These are phyloP conservation scores for Trichopus zeylanicus DNA, from an alignment of 116 monocot species.

Conservation along the genomic window DNA sequence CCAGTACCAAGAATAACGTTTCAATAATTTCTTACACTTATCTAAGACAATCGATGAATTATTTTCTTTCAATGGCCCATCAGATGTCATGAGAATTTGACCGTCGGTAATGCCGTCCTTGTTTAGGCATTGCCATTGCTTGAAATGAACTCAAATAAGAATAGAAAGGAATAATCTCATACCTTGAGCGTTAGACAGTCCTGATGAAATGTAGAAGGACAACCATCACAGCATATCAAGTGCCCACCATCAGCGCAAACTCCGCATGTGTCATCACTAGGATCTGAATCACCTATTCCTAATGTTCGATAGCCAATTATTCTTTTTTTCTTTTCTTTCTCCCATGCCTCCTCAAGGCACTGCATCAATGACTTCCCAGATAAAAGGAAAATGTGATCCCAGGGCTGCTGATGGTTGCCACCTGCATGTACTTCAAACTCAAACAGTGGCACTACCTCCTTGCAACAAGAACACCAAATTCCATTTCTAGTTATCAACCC, in stretches of 20 bases:
- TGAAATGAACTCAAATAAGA: neutral
- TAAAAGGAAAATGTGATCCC: slow-evolving; percentile 36
- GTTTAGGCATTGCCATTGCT: no score
- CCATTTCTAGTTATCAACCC: slow-evolving; percentile 33
- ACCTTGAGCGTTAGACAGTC: slow-evolving; percentile 61
- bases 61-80: no score
- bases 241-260: slow-evolving; percentile 68
- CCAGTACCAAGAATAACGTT: no score
- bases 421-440: slow-evolving; percentile 55
- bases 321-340: slow-evolving; percentile 26
- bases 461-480: slow-evolving; percentile 46
- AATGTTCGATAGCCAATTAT: slow-evolving; percentile 18
- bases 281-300: slow-evolving; percentile 26
- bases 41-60: no score
- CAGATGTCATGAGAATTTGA: no score
- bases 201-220: slow-evolving; percentile 72
- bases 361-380: slow-evolving; percentile 49
- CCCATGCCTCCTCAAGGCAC: slow-evolving; percentile 45
- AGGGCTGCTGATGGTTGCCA: slow-evolving; percentile 25
- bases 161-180: neutral
- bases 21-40: no score
- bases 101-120: no score
- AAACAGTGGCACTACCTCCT: slow-evolving; percentile 21
- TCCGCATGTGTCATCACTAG: slow-evolving; percentile 68
- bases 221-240: slow-evolving; percentile 68